Evolutionary conservation across 2,329 filamentous ascomycete genomes (phyloP), one percentile per base, ranked within the genome.

Genomic region (Aspergillus ibericus): DNA sequence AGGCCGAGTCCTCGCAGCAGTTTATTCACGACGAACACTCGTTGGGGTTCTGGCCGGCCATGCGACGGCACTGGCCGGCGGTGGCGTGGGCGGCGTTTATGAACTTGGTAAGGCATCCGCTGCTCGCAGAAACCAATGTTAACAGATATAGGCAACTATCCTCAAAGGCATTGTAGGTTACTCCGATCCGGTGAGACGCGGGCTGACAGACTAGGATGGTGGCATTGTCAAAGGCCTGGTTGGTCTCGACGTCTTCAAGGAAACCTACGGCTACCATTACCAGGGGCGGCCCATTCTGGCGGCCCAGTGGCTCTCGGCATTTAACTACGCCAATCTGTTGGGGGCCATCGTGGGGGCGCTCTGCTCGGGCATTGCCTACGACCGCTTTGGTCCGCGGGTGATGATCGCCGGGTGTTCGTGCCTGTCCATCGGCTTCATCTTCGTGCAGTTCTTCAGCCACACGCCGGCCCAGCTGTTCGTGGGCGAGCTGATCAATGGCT

Each of bases 361-460:
- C 10, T 55, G 57, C 20, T 66, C 68, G 0, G 69, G 68, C 5
- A 25, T 64, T 16, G 64, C 67, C 3, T 68, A 69, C 40, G 68
- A 71, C 13, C 64, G 64, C 13, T 67, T 73, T n/a, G 71, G 71
- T 1, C 68, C 68, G 0, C 63, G 68, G 5, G 38, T 58, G 16
- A 68, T 69, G 62, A 63, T 72, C 34, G 62, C 62, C 10, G 53
- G 62, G 22, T 72, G 69, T 55, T 70, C 63, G 0, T 36, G 61
- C 8, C 27, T 63, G 12, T 72, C 71, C 8, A 78, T 79, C 12
- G 78, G 73, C 1, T 81, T 86, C 40, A 80, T 88, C 58, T 87
- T 87, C 68, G 81, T 87, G 56, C 84, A 87, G 62, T 87, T 87
- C 75, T 88, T 87, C 64, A 83, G 84, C 12, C 79, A 81, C 2